Evolutionary conservation across 805 yeast genomes (phyloP).

Genomic region (Zygoascus bituminiphila): DNA sequence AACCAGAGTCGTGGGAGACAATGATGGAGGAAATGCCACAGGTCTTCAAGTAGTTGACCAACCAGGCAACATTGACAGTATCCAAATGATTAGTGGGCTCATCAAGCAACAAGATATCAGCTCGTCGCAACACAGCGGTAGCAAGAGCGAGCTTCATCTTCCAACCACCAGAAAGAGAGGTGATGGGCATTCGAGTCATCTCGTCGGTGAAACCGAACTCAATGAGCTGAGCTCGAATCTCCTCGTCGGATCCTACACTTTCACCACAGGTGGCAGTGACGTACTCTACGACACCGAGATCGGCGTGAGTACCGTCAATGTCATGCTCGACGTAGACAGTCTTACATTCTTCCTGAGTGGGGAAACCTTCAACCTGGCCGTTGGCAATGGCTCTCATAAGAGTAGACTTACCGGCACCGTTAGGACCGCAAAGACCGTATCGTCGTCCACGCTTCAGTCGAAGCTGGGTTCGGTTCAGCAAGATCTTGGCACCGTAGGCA

Average conservation of each 20-base stretch:
- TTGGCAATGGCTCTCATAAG: slow-evolving; percentile 88
- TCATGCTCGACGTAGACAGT: slow-evolving; percentile 99
- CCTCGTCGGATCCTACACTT: slow-evolving; percentile 67
- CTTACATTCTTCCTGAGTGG: slow-evolving; percentile 97
- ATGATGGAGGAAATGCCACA: slow-evolving; percentile 98
- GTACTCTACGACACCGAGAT: slow-evolving; percentile 87
- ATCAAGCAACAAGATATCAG: slow-evolving; percentile 93
- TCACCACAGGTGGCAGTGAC: slow-evolving; percentile 75
- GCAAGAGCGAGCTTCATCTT: slow-evolving; percentile 99
- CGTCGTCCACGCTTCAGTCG: slow-evolving; percentile 87
- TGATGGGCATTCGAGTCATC: slow-evolving; percentile 89
- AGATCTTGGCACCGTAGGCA: slow-evolving; percentile 99
- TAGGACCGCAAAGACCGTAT: slow-evolving; percentile 57
- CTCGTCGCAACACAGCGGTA: slow-evolving; percentile 97
- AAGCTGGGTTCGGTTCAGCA: slow-evolving; percentile 98
- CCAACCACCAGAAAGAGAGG: slow-evolving; percentile 99
- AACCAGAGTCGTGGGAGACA: slow-evolving; percentile 99
- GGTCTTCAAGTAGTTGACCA: slow-evolving; percentile 96
- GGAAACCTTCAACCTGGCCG: slow-evolving; percentile 99
- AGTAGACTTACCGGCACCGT: slow-evolving; percentile 96
- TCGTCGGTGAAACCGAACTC: slow-evolving; percentile 93
- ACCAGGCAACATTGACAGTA: slow-evolving; percentile 99
- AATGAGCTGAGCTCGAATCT: slow-evolving; percentile 61
- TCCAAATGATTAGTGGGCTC: slow-evolving; percentile 99
- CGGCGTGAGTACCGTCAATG: slow-evolving; percentile 97